phyloP scores from a whole-genome alignment of 495 filamentous ascomycete species.

The Hypoxylon crocopeplum region DNA sequence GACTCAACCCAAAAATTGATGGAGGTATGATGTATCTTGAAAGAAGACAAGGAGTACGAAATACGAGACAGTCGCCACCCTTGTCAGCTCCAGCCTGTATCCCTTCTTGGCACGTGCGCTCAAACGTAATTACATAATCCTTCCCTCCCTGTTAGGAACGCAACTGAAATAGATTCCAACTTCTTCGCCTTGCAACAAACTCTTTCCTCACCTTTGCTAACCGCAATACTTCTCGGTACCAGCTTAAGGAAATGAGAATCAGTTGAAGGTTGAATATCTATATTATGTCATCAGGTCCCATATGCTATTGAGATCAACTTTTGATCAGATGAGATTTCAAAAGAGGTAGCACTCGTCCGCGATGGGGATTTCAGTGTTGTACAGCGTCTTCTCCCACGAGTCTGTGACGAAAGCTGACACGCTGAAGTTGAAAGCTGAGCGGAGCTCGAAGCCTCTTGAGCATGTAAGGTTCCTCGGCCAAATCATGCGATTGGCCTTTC shows the following conservation, averaged over 20 bases:
- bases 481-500: slow-evolving; percentile 25
- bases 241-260: slow-evolving; percentile 8
- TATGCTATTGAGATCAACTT: not conserved
- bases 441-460: slow-evolving; percentile 25
- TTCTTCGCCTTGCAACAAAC: not conserved
- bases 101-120: not conserved
- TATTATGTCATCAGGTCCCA: not conserved
- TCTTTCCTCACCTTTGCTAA: slow-evolving; percentile 4
- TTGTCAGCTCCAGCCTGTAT: not conserved
- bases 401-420: slow-evolving; percentile 21
- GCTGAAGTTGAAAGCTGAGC: slow-evolving; percentile 32
- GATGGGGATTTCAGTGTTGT: slow-evolving; percentile 26
- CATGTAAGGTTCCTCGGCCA: slow-evolving; percentile 31
- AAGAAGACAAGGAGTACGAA: slow-evolving; percentile 2
- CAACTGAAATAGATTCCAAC: slow-evolving; percentile 25
- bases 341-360: slow-evolving; percentile 28
- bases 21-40: too few relatives aligned
- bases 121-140: slow-evolving; percentile 22
- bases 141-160: slow-evolving; percentile 1
- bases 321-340: slow-evolving; percentile 2
- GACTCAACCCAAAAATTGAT: slow-evolving; percentile 32
- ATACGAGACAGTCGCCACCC: slow-evolving; percentile 11
- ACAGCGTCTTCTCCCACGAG: slow-evolving; percentile 19
- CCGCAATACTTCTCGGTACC: not conserved
- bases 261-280: not conserved